These are phyloP conservation scores for Carex sylvatica DNA, from an alignment of 202 grass and related monocot species.

Conservation along the genomic window DNA sequence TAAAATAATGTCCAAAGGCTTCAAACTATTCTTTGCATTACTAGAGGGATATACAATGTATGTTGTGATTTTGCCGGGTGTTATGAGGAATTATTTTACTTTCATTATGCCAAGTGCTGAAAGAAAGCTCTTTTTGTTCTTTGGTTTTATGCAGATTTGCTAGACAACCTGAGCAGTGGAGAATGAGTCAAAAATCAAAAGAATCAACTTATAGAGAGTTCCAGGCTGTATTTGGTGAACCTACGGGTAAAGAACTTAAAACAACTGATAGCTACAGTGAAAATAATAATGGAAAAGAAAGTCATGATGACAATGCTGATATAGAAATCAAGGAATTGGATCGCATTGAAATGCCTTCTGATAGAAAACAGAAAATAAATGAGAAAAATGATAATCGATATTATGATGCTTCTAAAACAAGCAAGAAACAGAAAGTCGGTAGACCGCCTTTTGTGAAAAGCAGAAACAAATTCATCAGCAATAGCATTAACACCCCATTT, in stretches of 20 bases:
- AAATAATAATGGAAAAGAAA: conserved; percentile 35
- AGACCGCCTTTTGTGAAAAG: conserved; percentile 22
- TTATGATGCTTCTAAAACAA: conserved; percentile 19
- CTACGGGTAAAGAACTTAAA: conserved; percentile 54
- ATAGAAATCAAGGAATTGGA: conserved; percentile 41
- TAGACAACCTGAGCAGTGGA: conserved; percentile 89
- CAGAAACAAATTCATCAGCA: conserved; percentile 30
- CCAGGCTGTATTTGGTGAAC: conserved; percentile 72
- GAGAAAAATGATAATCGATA: conserved; percentile 15
- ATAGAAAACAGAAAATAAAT: conserved; percentile 18
- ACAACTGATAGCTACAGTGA: conserved; percentile 48
- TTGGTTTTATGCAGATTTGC: conserved; percentile 53
- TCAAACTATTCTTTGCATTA: background rate
- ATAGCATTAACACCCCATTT: conserved; percentile 32
- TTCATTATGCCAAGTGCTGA: background rate
- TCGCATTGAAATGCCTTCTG: conserved; percentile 28
- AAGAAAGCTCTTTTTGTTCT: background rate
- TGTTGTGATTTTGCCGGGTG: background rate
- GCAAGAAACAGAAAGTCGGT: conserved; percentile 37
- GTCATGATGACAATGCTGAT: conserved; percentile 31
- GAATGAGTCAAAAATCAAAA: conserved; percentile 65
- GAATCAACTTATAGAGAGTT: conserved; percentile 69
- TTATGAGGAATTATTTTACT: background rate
- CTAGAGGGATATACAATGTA: background rate
- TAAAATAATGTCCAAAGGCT: background rate